Base-by-base conservation (phyloP, 495 filamentous ascomycete species). In the Tuber umbilicatum region DNA sequence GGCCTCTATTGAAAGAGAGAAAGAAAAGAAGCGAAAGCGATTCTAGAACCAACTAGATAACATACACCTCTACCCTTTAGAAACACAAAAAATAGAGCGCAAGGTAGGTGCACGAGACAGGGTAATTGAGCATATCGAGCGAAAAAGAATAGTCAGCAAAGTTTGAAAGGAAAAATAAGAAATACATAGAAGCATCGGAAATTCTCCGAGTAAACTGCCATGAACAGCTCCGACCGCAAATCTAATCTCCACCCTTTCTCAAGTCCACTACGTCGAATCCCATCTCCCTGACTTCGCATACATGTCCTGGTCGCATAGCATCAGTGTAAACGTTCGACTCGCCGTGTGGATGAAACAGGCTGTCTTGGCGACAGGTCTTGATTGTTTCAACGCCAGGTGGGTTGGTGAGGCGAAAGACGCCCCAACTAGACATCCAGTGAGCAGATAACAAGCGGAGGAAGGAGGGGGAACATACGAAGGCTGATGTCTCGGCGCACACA, bases 331-430 rank as follows among this genome's bases (percentile, higher is more conserved):
- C 87, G 78, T 94, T 86, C 43, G 85, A 81, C 78, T 91, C 89
- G 0, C 82, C 83, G 81, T 94, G 92, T 2, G 90, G 91, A 84
- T 99, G 95, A 82, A 99, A 99, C 3, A 94, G 84, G 0, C 92
- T 91, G 0, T 86, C 87, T 73, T 93, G 88, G 0, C 83, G 88
- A 84, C 95, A 99, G 41, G 87, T 87, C 50, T 94, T 86, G 39
- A 98, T 90, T 19, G 91, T 87, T 75, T 90, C 87, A 82, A 97
- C 87, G 0, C 95, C 95, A 0, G 95, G 96, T 0, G 95, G 95
- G 83, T 97, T 91, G 0, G 95, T 98, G 5, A 99, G 86, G 23
- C 95, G 90, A 83, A 98, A 99, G 19, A 94, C 89, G 37, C 94
- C 96, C 88, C 92, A 98, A 74, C 93, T 93, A 70, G 31, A 40